phyloP scores from a whole-genome alignment of 441 rosid genomes.

The California macrophylla region DNA sequence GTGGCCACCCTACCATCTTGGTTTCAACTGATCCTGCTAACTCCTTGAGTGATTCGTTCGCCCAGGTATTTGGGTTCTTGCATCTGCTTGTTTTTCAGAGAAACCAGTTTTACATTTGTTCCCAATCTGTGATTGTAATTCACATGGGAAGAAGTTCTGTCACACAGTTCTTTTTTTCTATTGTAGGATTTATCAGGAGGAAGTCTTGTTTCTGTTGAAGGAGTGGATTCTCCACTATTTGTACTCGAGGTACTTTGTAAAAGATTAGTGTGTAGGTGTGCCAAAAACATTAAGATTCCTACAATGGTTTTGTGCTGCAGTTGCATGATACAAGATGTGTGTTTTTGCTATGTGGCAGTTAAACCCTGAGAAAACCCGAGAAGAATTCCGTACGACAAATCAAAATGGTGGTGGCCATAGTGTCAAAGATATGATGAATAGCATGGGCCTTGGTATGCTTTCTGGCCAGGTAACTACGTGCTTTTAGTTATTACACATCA shows the following conservation, averaged over 20 bases:
- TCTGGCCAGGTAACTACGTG: slow-evolving; percentile 46
- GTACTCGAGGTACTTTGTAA: slow-evolving; percentile 58
- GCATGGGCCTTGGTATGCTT: slow-evolving; percentile 75
- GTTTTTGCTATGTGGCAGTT: slow-evolving; percentile 32
- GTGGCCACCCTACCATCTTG: slow-evolving; percentile 69
- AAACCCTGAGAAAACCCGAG: slow-evolving; percentile 59
- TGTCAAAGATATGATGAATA: slow-evolving; percentile 54
- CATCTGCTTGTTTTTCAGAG: not conserved
- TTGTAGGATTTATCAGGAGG: slow-evolving; percentile 66
- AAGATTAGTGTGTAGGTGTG: not conserved
- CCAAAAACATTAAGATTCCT: not conserved
- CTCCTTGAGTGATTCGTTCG: slow-evolving; percentile 78
- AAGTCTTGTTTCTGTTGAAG: slow-evolving; percentile 46
- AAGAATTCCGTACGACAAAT: slow-evolving; percentile 38
- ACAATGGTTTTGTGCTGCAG: slow-evolving; percentile 1
- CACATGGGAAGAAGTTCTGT: slow-evolving; percentile 3
- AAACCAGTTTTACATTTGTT: slow-evolving; percentile 8
- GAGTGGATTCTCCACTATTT: slow-evolving; percentile 54
- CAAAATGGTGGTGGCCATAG: slow-evolving; percentile 35
- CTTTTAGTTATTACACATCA: not conserved
- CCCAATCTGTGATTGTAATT: slow-evolving; percentile 11
- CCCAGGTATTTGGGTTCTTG: slow-evolving; percentile 35
- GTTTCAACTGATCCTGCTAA: slow-evolving; percentile 89
- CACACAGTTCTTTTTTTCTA: slow-evolving; percentile 8
- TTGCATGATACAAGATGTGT: slow-evolving; percentile 13